Evolutionary conservation across 2,329 filamentous ascomycete species (phyloP).

Genomic region (Lecanicillium sp.): DNA sequence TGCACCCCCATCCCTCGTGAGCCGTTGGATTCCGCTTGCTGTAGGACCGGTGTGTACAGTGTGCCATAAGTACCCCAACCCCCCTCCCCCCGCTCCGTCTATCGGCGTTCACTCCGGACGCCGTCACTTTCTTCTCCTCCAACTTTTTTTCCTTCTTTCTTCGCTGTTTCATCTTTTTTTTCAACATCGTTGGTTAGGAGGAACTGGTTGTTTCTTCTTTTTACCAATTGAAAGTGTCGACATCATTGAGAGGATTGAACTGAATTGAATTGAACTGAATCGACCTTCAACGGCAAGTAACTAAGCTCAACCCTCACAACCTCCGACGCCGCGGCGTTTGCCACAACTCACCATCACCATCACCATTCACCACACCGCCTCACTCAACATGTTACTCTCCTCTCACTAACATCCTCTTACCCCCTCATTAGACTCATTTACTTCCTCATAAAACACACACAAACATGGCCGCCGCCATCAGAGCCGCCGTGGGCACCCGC

Average conservation of each 20-base stretch:
- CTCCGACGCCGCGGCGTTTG: no score
- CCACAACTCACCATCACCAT: background rate
- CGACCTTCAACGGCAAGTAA: no score
- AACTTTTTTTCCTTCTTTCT: background rate
- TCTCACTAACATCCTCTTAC: background rate
- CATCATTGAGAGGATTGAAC: no score
- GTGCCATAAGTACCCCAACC: background rate
- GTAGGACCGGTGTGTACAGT: background rate
- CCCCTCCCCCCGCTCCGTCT: background rate
- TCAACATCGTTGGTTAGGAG: no score
- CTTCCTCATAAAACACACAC: background rate
- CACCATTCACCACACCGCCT: background rate
- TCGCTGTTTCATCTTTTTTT: background rate
- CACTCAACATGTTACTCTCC: background rate
- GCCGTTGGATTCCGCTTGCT: slow-evolving; percentile 10
- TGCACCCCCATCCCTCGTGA: background rate
- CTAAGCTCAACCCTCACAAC: no score
- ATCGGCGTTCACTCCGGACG: background rate
- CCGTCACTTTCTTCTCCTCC: background rate
- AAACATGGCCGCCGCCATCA: slow-evolving; percentile 10
- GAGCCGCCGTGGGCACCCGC: slow-evolving; percentile 7
- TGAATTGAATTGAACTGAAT: no score
- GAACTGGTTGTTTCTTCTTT: no score
- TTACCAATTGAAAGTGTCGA: background rate
- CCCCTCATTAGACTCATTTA: background rate